These are phyloP conservation scores for Cladosporium halotolerans DNA, from an alignment of 2,329 filamentous ascomycete genomes.

Conservation along the genomic window DNA sequence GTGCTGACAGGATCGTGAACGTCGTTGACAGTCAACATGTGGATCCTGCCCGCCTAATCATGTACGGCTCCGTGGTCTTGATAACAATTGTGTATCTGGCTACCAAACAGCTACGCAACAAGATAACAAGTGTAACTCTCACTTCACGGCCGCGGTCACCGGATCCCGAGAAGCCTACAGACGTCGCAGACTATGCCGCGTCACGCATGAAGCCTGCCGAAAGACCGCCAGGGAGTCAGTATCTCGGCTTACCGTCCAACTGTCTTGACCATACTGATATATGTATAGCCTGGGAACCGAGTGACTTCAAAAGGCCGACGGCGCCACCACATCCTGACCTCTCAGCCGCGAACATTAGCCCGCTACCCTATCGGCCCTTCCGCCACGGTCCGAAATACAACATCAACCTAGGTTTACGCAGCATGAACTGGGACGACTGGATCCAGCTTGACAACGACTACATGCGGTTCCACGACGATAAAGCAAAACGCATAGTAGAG, in stretches of 20 bases:
- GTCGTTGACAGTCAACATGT: not conserved
- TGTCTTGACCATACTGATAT: not conserved
- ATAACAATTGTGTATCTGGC: not conserved
- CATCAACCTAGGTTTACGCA: constrained; percentile 70
- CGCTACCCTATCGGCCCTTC: constrained; percentile 72
- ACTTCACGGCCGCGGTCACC: constrained; percentile 26
- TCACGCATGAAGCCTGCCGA: constrained; percentile 29
- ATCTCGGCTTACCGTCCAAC: not conserved
- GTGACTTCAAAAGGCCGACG: constrained; percentile 53
- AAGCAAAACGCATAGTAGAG: constrained; percentile 60
- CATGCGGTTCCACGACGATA: constrained; percentile 64
- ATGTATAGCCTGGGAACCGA: constrained; percentile 50
- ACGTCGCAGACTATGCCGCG: constrained; percentile 13
- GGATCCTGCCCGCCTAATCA: not conserved
- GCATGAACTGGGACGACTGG: constrained; percentile 66
- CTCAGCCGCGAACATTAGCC: constrained; percentile 62
- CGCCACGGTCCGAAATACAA: constrained; percentile 66
- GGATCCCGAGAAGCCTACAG: constrained; percentile 41
- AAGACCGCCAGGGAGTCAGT: constrained; percentile 43
- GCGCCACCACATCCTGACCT: constrained; percentile 61
- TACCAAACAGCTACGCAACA: not conserved
- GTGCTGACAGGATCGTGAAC: not conserved
- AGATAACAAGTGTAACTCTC: not conserved
- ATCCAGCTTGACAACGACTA: constrained; percentile 81
- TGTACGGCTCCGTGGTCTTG: not conserved